A percentile compares a stretch with the other conserved stretches of the same genome.
phyloP scores from a whole-genome alignment of 805 yeast genomes.

The Lachancea fermentati region DNA sequence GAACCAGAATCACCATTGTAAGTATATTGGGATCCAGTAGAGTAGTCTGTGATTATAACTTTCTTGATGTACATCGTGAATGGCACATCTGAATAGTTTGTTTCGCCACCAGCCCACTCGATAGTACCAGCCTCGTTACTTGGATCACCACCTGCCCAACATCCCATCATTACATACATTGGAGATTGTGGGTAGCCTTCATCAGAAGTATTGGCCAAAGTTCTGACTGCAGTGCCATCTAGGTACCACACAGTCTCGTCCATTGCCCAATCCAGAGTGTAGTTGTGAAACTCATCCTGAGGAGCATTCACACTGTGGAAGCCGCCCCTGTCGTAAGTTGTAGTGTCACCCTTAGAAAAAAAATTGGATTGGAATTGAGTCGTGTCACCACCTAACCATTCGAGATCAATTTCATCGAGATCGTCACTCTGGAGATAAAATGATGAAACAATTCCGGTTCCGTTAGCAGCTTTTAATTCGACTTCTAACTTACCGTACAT shows the following conservation, averaged over 20 bases:
- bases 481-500: conserved; percentile 87
- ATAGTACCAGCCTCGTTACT: conserved; percentile 61
- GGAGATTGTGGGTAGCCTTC: conserved; percentile 92
- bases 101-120: conserved; percentile 76
- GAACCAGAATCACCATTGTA: conserved; percentile 52
- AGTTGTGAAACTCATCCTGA: conserved; percentile 58
- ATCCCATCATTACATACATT: conserved; percentile 62
- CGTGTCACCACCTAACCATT: conserved; percentile 79
- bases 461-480: conserved; percentile 63
- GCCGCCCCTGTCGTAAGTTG: conserved; percentile 75
- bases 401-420: conserved; percentile 83
- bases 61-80: conserved; percentile 60
- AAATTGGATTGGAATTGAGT: conserved; percentile 71
- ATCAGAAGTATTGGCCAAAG: conserved; percentile 45
- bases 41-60: conserved; percentile 61
- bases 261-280: conserved; percentile 79
- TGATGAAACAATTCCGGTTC: conserved; percentile 75
- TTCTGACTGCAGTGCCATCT: conserved; percentile 66
- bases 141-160: conserved; percentile 83
- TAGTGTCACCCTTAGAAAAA: conserved; percentile 74
- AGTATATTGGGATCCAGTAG: conserved; percentile 53
- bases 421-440: conserved; percentile 79
- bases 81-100: conserved; percentile 62
- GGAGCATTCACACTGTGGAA: conserved; percentile 57
- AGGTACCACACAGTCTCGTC: conserved; percentile 61